phyloP scores from a whole-genome alignment of 148 eudicot species.

The Rhododendron griersonianum region DNA sequence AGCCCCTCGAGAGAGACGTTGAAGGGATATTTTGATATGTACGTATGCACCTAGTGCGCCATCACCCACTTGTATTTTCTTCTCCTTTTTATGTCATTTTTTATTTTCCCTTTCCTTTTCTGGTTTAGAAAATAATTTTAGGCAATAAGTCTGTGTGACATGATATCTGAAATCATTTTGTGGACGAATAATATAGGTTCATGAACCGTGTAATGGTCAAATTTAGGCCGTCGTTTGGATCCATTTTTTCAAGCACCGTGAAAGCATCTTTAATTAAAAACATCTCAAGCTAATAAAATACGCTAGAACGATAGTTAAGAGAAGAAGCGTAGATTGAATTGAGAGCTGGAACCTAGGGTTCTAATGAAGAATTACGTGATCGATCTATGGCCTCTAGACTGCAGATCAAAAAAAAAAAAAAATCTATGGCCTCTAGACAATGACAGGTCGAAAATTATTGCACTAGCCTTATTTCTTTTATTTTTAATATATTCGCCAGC shows the following conservation, averaged over 20 bases:
- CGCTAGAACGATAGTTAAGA: too few relatives aligned
- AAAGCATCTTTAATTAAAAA: not conserved
- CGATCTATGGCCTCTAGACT: too few relatives aligned
- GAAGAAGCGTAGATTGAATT: too few relatives aligned
- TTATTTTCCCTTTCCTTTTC: not conserved
- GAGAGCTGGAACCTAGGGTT: too few relatives aligned
- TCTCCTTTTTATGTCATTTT: not conserved
- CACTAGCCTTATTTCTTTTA: too few relatives aligned
- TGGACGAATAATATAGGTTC: not conserved
- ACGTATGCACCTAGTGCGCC: not conserved
- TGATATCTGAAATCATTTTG: not conserved
- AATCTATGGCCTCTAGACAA: too few relatives aligned
- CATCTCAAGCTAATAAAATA: too few relatives aligned
- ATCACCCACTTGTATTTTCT: not conserved
- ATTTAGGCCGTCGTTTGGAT: not conserved
- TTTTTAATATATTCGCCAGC: too few relatives aligned
- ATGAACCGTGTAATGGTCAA: not conserved
- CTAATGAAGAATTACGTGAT: too few relatives aligned
- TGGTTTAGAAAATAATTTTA: not conserved
- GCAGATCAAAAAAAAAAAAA: too few relatives aligned
- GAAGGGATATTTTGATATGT: not conserved
- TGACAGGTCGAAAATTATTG: too few relatives aligned
- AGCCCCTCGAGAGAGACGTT: conserved; percentile 1
- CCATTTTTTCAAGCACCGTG: not conserved
- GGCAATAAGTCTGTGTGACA: too few relatives aligned